Percentiles rank a stretch among this genome's conserved stretches.
Evolutionary conservation across 2,329 filamentous ascomycete species (phyloP).

Genomic region (Ampelomyces quisqualis): DNA sequence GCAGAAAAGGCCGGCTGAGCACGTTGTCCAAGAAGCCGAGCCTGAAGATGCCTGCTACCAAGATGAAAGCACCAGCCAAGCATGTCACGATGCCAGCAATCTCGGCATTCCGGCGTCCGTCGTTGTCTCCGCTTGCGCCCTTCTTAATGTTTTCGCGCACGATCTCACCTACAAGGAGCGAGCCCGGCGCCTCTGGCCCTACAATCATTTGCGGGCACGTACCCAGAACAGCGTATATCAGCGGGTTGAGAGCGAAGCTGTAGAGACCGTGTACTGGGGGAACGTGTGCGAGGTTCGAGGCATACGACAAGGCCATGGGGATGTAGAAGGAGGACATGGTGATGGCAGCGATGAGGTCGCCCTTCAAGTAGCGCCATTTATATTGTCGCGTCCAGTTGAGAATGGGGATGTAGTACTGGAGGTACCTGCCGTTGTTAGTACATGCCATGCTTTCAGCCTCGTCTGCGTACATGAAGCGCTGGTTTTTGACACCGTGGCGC

Average conservation of each 20-base stretch:
- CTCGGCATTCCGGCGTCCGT: slow-evolving; percentile 72
- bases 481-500: slow-evolving; percentile 71
- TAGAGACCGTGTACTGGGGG: slow-evolving; percentile 94
- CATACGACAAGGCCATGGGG: slow-evolving; percentile 92
- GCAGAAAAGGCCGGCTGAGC: slow-evolving; percentile 83
- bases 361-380: slow-evolving; percentile 74
- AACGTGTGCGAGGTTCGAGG: slow-evolving; percentile 87
- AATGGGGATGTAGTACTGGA: slow-evolving; percentile 90
- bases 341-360: slow-evolving; percentile 82
- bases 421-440: slow-evolving; percentile 50
- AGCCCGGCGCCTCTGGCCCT: slow-evolving; percentile 91
- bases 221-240: slow-evolving; percentile 87
- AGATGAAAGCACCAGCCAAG: slow-evolving; percentile 82
- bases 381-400: slow-evolving; percentile 91
- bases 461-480: slow-evolving; percentile 60
- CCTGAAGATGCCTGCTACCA: slow-evolving; percentile 80
- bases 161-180: slow-evolving; percentile 83
- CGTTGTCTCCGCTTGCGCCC: slow-evolving; percentile 64
- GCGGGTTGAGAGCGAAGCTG: slow-evolving; percentile 86
- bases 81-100: slow-evolving; percentile 87
- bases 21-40: slow-evolving; percentile 94
- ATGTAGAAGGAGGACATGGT: slow-evolving; percentile 99
- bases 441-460: background rate
- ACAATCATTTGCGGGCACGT: slow-evolving; percentile 93
- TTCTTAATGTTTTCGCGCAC: slow-evolving; percentile 74